Evolutionary conservation across 768 basidiomycete species (phyloP).

Genomic region (Amanita fuliginea): DNA sequence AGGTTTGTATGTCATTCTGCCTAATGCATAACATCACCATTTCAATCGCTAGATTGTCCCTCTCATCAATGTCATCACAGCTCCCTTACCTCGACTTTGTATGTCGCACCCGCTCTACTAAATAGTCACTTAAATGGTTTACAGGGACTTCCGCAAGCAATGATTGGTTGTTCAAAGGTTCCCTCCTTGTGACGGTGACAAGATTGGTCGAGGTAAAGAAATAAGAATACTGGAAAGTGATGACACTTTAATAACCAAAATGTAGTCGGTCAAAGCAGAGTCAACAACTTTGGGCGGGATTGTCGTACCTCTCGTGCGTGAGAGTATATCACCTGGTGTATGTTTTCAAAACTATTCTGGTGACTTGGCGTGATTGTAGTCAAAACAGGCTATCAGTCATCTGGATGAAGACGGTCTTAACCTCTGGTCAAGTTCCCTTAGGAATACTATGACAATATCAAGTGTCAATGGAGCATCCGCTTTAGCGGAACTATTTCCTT

Average conservation of each 20-base stretch:
- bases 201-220: constrained; percentile 58
- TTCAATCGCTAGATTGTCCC: constrained; percentile 47
- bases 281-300: constrained; percentile 44
- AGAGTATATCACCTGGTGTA: constrained; percentile 50
- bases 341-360: constrained; percentile 10
- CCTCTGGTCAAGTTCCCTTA: constrained; percentile 65
- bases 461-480: constrained; percentile 33
- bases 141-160: constrained; percentile 60
- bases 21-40: neutral
- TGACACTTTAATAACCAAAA: constrained; percentile 2
- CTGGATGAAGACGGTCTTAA: constrained; percentile 71
- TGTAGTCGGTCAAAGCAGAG: constrained; percentile 54
- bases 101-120: constrained; percentile 12
- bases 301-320: constrained; percentile 52
- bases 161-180: constrained; percentile 63
- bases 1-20: constrained; percentile 18
- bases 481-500: constrained; percentile 57
- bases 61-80: constrained; percentile 45
- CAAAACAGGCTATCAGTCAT: constrained; percentile 42
- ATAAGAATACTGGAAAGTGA: neutral
- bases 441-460: constrained; percentile 47
- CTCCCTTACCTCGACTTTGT: constrained; percentile 68
- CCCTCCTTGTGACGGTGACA: constrained; percentile 57
- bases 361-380: neutral
- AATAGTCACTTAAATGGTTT: constrained; percentile 3